These are phyloP conservation scores for Pseudocercospora pini-densiflorae DNA, from an alignment of 2,329 filamentous ascomycete species.

Conservation along the genomic window DNA sequence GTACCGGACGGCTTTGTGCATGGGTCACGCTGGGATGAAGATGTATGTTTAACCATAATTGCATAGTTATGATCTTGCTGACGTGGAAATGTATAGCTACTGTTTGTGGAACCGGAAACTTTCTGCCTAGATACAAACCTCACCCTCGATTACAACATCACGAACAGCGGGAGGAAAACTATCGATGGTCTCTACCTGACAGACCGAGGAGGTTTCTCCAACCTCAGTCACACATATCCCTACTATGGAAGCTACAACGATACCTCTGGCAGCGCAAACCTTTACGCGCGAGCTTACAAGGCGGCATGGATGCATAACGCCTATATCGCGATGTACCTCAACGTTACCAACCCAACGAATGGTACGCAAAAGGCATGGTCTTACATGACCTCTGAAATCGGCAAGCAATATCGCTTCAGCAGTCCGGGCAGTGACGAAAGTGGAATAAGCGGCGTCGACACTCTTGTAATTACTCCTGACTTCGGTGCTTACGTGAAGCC, in stretches of 20 bases:
- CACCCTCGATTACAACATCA: background rate
- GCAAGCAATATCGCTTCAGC: background rate
- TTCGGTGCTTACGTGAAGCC: background rate
- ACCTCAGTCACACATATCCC: background rate
- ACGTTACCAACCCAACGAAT: background rate
- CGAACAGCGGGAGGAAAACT: background rate
- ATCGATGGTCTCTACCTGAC: background rate
- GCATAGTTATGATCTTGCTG: background rate
- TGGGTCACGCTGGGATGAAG: background rate
- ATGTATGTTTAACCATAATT: background rate
- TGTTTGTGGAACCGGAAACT: background rate
- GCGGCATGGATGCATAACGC: background rate
- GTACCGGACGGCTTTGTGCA: background rate
- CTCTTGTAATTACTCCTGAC: background rate
- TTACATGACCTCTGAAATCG: background rate
- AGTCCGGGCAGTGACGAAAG: background rate
- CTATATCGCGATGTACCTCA: background rate
- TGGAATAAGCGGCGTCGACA: background rate
- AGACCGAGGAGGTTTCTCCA: background rate
- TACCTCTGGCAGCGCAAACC: background rate
- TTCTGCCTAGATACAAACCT: background rate
- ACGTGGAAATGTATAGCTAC: background rate
- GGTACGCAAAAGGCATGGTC: background rate
- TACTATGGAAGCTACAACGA: background rate
- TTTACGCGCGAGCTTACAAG: background rate